Conservation (phyloP, 2,329 filamentous ascomycete genomes). For the Arthrobotrys musiformis region DNA sequence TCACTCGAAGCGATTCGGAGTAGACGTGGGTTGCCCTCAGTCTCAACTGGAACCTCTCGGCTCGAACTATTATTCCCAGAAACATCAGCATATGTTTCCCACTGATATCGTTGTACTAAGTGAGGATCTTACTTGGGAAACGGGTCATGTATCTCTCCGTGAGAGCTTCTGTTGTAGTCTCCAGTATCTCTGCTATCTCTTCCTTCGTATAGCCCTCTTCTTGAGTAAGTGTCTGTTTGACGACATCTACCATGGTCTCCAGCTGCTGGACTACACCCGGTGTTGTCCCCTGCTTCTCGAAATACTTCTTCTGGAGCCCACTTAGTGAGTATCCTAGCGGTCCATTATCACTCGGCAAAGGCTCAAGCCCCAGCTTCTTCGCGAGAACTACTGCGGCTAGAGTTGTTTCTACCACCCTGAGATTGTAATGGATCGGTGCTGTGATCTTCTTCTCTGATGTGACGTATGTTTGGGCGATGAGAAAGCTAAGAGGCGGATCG, state of each 20-base stretch:
- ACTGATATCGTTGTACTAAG: neutral
- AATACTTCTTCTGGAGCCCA: constrained; percentile 87
- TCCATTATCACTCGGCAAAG: constrained; percentile 79
- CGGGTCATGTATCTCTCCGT: constrained; percentile 82
- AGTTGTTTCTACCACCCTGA: constrained; percentile 94
- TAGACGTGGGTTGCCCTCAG: constrained; percentile 93
- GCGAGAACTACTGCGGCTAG: constrained; percentile 79
- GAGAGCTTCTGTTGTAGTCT: constrained; percentile 75
- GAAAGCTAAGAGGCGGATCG: constrained; percentile 83
- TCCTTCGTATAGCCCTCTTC: constrained; percentile 88
- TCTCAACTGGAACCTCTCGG: constrained; percentile 85
- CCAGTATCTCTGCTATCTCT: constrained; percentile 79
- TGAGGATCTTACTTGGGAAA: constrained; percentile 70
- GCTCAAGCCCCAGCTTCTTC: constrained; percentile 70
- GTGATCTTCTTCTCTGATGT: constrained; percentile 94
- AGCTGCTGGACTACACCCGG: constrained; percentile 73
- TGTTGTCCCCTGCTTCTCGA: constrained; percentile 67
- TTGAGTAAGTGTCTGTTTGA: constrained; percentile 76
- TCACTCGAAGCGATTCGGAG: constrained; percentile 84
- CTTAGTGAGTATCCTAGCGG: constrained; percentile 85
- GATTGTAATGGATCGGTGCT: constrained; percentile 92
- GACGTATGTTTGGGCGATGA: constrained; percentile 94
- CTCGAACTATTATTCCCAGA: constrained; percentile 69
- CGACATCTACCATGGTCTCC: constrained; percentile 75
- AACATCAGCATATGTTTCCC: neutral